Base-by-base conservation (phyloP, 495 filamentous ascomycete species). In the Elasticomyces elasticus region DNA sequence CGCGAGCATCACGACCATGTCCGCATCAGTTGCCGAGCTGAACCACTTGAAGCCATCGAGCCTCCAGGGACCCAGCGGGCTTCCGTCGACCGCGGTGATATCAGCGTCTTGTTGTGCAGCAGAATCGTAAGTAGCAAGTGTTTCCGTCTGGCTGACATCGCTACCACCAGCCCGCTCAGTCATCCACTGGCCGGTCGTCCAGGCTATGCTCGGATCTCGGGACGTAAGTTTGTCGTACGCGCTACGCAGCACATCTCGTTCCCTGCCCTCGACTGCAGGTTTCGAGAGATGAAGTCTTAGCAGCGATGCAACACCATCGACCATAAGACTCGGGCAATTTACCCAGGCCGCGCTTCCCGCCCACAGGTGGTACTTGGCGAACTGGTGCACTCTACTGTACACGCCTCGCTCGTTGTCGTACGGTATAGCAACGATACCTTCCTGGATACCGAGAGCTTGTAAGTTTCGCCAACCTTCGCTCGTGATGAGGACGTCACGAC, bases 101-200 rank as follows among this genome's bases (percentile, higher is more conserved):
- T 49, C 44, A 13, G 6, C 9, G 6, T 49, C 46, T 19, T 19
- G 19, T 13, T 26, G 17, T 15, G 44, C 22, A 40, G 5, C 13
- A 40, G 35, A 17, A n/a, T 12, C 35, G 35, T 40, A 40, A 22
- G n/a, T 76, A 30, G 74, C 85, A 55, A 74, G 67, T 1, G 85
- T 91, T 64, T 89, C 85, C 0, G 82, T 86, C 38, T 72, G 75
- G 5, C 79, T 79, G 5, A 88, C 82, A 56, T 91, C 85, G 56
- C 79, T 83, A 0, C 85, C 85, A 7, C 85, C 85, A 0, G 74
- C 67, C 17, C 85, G 75, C 59, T 89, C 85, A 0, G 86, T 89
- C 86, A 89, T 89, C 86, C 86, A 91, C 62, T 89, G 85, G 0
- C 86, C 85, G 31, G 76, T 81, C 6, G 85, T 89, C 85, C 85